Percentiles rank a stretch among this genome's conserved stretches.
Conservation (phyloP, 2,329 filamentous ascomycete genomes). For the Basipetospora chlamydospora region DNA sequence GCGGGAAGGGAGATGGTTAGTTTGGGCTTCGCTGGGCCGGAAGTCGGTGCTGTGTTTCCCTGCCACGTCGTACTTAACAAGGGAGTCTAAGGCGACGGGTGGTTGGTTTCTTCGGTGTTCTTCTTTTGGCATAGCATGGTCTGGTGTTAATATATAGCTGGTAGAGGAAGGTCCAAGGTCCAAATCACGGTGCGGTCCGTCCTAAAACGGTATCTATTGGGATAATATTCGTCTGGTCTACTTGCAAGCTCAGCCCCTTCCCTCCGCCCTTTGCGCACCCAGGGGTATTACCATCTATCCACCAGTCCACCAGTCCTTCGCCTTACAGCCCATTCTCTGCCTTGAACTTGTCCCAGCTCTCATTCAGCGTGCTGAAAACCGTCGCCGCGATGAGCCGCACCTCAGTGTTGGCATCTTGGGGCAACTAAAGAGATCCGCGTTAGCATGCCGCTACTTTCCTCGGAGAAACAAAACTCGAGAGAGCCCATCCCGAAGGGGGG, state of each 20-base stretch:
- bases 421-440: constrained; percentile 28
- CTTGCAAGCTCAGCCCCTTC: too few relatives aligned
- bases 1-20: neutral
- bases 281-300: too few relatives aligned
- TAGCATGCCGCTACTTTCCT: neutral
- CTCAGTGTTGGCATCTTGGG: constrained; percentile 50
- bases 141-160: too few relatives aligned
- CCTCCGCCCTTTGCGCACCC: too few relatives aligned
- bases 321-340: constrained; percentile 46
- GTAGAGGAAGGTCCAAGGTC: too few relatives aligned
- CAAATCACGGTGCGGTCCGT: too few relatives aligned
- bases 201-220: too few relatives aligned
- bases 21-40: neutral
- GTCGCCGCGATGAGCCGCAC: constrained; percentile 49
- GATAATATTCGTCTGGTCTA: too few relatives aligned
- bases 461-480: neutral
- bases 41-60: neutral
- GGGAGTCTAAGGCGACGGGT: too few relatives aligned
- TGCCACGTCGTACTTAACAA: too few relatives aligned
- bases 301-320: neutral
- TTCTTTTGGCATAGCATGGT: constrained; percentile 8
- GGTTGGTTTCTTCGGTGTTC: too few relatives aligned
- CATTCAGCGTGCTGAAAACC: constrained; percentile 55
- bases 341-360: constrained; percentile 63
- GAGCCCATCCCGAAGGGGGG: too few relatives aligned